Percentiles rank a stretch among this genome's conserved stretches.
These are phyloP conservation scores for Stenocarpella maydis DNA, from an alignment of 2,329 filamentous ascomycete species.

Conservation along the genomic window DNA sequence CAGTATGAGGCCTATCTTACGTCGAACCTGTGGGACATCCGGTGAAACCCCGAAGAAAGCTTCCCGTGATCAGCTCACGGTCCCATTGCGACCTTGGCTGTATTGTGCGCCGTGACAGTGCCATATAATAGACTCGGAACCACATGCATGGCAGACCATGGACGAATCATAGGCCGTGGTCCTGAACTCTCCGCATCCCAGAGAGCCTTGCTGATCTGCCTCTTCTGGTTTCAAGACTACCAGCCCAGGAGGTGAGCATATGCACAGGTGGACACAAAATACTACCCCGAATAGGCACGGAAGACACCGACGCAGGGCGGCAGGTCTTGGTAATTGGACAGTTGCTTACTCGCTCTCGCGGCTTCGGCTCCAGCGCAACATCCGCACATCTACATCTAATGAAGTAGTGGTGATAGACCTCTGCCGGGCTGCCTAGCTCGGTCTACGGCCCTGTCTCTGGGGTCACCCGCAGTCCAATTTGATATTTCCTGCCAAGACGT, in stretches of 20 bases:
- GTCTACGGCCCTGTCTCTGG: background rate
- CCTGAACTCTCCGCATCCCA: background rate
- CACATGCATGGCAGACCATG: slow-evolving; percentile 1
- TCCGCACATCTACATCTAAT: background rate
- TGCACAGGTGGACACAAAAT: slow-evolving; percentile 1
- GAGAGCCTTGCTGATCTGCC: background rate
- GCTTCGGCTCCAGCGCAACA: slow-evolving; percentile 17
- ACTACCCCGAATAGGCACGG: slow-evolving; percentile 2
- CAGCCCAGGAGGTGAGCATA: slow-evolving; percentile 18
- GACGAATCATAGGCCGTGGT: background rate
- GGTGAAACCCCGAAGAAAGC: slow-evolving; percentile 6
- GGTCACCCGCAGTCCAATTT: background rate
- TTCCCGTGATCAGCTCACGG: background rate
- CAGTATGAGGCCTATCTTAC: background rate
- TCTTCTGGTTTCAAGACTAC: slow-evolving; percentile 16
- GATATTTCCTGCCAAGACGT: slow-evolving; percentile 25
- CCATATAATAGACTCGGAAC: slow-evolving; percentile 20
- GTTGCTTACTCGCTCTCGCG: slow-evolving; percentile 24
- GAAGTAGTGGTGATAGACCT: background rate
- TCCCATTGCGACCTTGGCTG: slow-evolving; percentile 9
- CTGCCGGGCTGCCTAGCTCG: slow-evolving; percentile 9
- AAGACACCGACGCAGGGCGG: slow-evolving; percentile 1
- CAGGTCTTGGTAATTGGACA: slow-evolving; percentile 1
- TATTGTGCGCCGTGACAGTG: slow-evolving; percentile 1
- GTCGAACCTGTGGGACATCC: background rate